Conservation (phyloP, 495 filamentous ascomycete genomes). For the Polyplosphaeria fusca region DNA sequence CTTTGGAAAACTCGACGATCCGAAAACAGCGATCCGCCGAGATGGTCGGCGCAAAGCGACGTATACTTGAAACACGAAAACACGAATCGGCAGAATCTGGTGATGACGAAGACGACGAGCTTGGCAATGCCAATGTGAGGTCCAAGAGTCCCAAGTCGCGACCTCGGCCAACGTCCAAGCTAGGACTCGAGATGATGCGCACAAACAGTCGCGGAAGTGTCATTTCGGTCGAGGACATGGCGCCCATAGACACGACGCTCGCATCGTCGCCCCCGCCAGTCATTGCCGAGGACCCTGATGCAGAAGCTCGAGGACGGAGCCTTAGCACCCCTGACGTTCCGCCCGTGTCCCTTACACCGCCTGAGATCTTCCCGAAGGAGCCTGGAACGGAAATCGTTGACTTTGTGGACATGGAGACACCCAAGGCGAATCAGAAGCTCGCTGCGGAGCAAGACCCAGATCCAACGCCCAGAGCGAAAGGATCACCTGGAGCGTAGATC, state of each 20-base stretch:
- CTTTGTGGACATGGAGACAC: slow-evolving; percentile 41
- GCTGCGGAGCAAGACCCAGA: slow-evolving; percentile 18
- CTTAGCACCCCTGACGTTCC: slow-evolving; percentile 27
- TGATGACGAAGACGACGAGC: slow-evolving; percentile 89
- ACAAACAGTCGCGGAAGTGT: slow-evolving; percentile 89
- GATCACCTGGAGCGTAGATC: slow-evolving; percentile 17
- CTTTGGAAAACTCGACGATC: slow-evolving; percentile 54
- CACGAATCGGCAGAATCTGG: slow-evolving; percentile 80
- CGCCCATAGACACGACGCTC: slow-evolving; percentile 20
- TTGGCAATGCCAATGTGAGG: slow-evolving; percentile 59
- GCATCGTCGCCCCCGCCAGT: slow-evolving; percentile 33
- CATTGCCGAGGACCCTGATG: slow-evolving; percentile 30
- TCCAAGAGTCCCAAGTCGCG: slow-evolving; percentile 57
- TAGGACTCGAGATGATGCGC: slow-evolving; percentile 93
- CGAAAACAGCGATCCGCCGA: slow-evolving; percentile 74
- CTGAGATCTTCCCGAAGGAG: slow-evolving; percentile 41
- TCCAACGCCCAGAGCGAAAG: slow-evolving; percentile 26
- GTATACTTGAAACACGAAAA: slow-evolving; percentile 62
- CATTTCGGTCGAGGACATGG: slow-evolving; percentile 47
- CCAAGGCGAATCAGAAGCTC: slow-evolving; percentile 10
- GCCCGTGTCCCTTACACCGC: slow-evolving; percentile 43
- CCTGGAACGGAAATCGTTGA: slow-evolving; percentile 40
- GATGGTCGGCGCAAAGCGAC: slow-evolving; percentile 59
- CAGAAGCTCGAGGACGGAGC: slow-evolving; percentile 29
- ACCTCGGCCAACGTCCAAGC: slow-evolving; percentile 64